phyloP scores from a whole-genome alignment of 1,284 basidiomycete species.

The Cryptococcus sp. region DNA sequence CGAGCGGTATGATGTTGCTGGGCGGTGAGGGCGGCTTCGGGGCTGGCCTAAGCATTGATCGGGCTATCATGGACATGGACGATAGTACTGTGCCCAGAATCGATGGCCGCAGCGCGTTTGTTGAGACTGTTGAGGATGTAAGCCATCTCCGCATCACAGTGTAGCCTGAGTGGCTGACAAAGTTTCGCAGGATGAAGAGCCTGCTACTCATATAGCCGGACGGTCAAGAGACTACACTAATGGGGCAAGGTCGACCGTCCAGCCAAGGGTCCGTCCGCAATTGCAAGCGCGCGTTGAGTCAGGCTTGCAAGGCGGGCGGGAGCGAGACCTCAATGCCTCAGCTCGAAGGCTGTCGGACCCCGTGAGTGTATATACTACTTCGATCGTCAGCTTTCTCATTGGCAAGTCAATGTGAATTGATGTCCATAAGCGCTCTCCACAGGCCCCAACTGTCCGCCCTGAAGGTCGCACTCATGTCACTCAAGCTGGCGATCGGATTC shows the following conservation, averaged over 20 bases:
- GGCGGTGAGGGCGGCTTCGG: constrained; percentile 29
- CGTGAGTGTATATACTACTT: too few relatives aligned
- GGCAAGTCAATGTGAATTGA: too few relatives aligned
- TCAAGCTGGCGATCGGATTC: too few relatives aligned
- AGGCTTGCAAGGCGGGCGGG: constrained; percentile 5
- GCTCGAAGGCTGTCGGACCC: too few relatives aligned
- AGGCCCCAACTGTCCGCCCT: too few relatives aligned
- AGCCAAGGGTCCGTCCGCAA: background rate
- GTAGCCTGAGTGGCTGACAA: constrained; percentile 3
- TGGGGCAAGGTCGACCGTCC: background rate
- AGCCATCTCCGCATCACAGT: constrained; percentile 13
- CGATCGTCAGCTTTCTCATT: too few relatives aligned
- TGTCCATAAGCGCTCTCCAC: too few relatives aligned
- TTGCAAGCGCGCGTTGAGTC: constrained; percentile 8
- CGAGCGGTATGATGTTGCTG: constrained; percentile 34
- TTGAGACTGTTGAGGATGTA: constrained; percentile 49
- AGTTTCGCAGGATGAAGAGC: constrained; percentile 17
- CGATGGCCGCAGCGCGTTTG: constrained; percentile 40
- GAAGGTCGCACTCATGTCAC: too few relatives aligned
- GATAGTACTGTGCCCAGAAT: constrained; percentile 7
- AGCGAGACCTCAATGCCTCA: background rate
- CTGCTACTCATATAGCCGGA: constrained; percentile 7
- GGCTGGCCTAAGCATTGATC: constrained; percentile 26
- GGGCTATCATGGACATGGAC: constrained; percentile 13
- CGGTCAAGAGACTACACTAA: constrained; percentile 7